These are phyloP conservation scores for Rhypophila decipiens DNA, from an alignment of 495 filamentous ascomycete genomes.

Conservation along the genomic window DNA sequence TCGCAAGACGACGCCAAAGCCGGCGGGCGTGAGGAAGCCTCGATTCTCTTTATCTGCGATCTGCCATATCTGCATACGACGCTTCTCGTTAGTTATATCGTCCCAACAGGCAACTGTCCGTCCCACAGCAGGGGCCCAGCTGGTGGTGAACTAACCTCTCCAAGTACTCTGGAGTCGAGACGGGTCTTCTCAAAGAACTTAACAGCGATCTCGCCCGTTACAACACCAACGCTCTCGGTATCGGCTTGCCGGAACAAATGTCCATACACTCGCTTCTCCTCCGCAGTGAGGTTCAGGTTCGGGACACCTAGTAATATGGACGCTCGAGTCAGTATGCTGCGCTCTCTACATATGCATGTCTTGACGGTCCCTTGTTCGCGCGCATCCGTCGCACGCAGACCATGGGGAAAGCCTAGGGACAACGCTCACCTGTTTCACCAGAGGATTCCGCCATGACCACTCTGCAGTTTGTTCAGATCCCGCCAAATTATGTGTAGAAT, in stretches of 20 bases:
- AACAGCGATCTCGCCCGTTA: constrained; percentile 92
- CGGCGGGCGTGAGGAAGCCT: constrained; percentile 82
- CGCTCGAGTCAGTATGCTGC: neutral
- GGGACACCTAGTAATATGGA: constrained; percentile 42
- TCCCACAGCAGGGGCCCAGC: neutral
- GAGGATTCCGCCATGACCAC: constrained; percentile 24
- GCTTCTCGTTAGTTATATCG: constrained; percentile 6
- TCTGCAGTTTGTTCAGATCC: neutral
- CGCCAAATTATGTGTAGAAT: neutral
- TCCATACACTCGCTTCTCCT: constrained; percentile 89
- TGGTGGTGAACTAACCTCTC: constrained; percentile 57
- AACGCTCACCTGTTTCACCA: constrained; percentile 21
- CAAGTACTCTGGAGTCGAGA: constrained; percentile 73
- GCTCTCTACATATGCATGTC: too few relatives aligned
- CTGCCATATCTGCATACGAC: constrained; percentile 78
- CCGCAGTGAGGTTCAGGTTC: constrained; percentile 78
- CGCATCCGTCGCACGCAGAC: too few relatives aligned
- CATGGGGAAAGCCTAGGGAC: neutral
- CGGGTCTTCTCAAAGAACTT: constrained; percentile 97
- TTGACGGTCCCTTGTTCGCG: too few relatives aligned
- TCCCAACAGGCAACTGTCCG: neutral
- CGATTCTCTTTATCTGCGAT: constrained; percentile 96
- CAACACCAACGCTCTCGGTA: constrained; percentile 81
- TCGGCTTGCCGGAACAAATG: constrained; percentile 89
- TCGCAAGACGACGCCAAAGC: constrained; percentile 84